Percentiles rank a stretch among this genome's conserved stretches.
Evolutionary conservation across 2,329 filamentous ascomycete genomes (phyloP).

Genomic region (Sphaerostilbella broomeana): DNA sequence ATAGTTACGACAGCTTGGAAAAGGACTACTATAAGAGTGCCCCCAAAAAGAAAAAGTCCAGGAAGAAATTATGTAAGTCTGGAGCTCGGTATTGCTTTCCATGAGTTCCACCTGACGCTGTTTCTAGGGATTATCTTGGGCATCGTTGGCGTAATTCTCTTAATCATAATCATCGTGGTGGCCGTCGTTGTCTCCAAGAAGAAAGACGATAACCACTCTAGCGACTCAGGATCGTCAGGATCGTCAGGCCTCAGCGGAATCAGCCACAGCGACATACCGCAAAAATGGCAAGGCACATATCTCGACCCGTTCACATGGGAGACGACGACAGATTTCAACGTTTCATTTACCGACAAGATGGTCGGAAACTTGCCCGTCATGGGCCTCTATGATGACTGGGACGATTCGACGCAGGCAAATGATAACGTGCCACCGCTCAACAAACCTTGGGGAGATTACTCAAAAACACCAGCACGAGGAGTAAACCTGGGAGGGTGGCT

Average conservation of each 20-base stretch:
- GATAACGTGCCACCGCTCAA: slow-evolving; percentile 71
- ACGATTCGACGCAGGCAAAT: slow-evolving; percentile 75
- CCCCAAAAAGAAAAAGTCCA: slow-evolving; percentile 40
- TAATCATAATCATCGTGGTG: slow-evolving; percentile 62
- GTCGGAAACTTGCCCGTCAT: slow-evolving; percentile 87
- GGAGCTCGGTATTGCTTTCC: background rate
- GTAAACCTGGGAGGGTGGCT: slow-evolving; percentile 95
- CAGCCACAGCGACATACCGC: slow-evolving; percentile 52
- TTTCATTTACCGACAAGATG: slow-evolving; percentile 80
- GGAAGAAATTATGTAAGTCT: slow-evolving; percentile 55
- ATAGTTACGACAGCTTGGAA: slow-evolving; percentile 42
- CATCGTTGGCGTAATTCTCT: slow-evolving; percentile 47
- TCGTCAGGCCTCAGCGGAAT: slow-evolving; percentile 41
- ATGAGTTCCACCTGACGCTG: slow-evolving; percentile 17
- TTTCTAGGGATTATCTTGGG: slow-evolving; percentile 49
- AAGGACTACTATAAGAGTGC: slow-evolving; percentile 40
- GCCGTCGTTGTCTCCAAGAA: slow-evolving; percentile 61
- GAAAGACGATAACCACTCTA: slow-evolving; percentile 17
- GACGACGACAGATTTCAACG: slow-evolving; percentile 84
- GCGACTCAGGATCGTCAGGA: slow-evolving; percentile 22
- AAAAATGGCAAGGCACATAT: slow-evolving; percentile 63
- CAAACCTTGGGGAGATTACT: slow-evolving; percentile 69
- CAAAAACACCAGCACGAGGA: slow-evolving; percentile 71
- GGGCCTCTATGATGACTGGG: slow-evolving; percentile 78
- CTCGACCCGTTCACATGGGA: slow-evolving; percentile 90